A percentile compares a stretch with the other conserved stretches of the same genome.
phyloP scores from a whole-genome alignment of 2,329 filamentous ascomycete species.

The Stromatinia cepivora region DNA sequence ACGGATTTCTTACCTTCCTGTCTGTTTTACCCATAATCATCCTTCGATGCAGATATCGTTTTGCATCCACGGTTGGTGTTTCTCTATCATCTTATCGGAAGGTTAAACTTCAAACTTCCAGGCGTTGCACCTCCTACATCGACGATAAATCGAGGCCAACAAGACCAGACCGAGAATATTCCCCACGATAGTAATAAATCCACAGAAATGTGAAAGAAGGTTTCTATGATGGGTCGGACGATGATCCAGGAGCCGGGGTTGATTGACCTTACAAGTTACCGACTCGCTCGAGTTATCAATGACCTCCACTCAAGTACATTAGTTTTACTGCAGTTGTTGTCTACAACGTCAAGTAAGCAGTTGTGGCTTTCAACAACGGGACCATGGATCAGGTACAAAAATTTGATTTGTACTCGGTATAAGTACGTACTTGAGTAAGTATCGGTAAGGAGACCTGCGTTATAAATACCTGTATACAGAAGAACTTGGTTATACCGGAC shows the following conservation, averaged over 20 bases:
- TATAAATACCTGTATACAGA: too few species aligned
- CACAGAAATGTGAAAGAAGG: not conserved
- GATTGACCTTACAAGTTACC: not conserved
- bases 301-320: constrained; percentile 8
- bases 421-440: too few species aligned
- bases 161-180: not conserved
- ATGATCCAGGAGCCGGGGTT: not conserved
- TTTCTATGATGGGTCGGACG: not conserved
- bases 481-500: too few species aligned
- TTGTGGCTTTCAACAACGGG: too few species aligned
- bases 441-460: too few species aligned
- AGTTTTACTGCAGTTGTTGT: not conserved
- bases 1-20: not conserved
- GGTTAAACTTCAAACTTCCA: not conserved
- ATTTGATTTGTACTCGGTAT: too few species aligned
- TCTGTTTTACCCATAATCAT: not conserved
- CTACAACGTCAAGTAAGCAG: not conserved
- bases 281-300: constrained; percentile 1
- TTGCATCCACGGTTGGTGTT: not conserved
- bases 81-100: not conserved
- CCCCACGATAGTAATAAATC: not conserved
- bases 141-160: not conserved
- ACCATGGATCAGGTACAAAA: too few species aligned
- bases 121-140: not conserved
- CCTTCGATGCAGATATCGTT: not conserved